A percentile compares a stretch with the other conserved stretches of the same genome.
Conservation (phyloP, 768 basidiomycete species). For the Pholiota molesta region DNA sequence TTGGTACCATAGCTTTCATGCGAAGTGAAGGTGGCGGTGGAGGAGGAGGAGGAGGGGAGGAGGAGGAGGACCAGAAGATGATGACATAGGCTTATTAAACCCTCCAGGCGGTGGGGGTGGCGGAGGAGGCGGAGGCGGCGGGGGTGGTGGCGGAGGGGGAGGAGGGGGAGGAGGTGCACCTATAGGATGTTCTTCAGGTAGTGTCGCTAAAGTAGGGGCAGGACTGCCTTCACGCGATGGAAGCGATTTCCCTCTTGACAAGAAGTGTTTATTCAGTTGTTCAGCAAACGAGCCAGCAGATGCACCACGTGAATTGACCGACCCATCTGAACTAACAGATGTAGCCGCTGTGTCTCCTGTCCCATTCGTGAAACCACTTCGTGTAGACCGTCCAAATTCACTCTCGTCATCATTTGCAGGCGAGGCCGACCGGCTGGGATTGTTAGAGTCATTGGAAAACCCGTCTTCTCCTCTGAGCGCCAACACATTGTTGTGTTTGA, state of each 20-base stretch:
- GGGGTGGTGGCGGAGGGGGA: conserved; percentile 24
- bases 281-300: conserved; percentile 60
- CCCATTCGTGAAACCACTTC: conserved; percentile 34
- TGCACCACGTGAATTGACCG: conserved; percentile 34
- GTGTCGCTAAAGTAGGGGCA: conserved; percentile 34
- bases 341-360: conserved; percentile 62
- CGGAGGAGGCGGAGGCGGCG: conserved; percentile 38
- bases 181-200: conserved; percentile 40
- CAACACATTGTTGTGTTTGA: conserved; percentile 44
- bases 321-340: conserved; percentile 52
- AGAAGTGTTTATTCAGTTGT: conserved; percentile 61
- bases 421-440: conserved; percentile 47
- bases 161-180: conserved; percentile 25
- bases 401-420: conserved; percentile 57
- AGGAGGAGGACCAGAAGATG: conserved; percentile 29
- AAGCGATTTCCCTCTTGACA: conserved; percentile 47
- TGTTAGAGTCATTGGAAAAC: conserved; percentile 38
- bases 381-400: conserved; percentile 54
- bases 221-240: conserved; percentile 41
- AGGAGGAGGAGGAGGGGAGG: conserved; percentile 34
- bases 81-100: neutral
- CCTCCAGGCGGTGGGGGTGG: conserved; percentile 18
- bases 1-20: conserved; percentile 23
- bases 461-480: conserved; percentile 47
- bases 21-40: conserved; percentile 35